Base-by-base conservation (phyloP, 202 grass and related monocot species). In the Hordeum pubiflorum region DNA sequence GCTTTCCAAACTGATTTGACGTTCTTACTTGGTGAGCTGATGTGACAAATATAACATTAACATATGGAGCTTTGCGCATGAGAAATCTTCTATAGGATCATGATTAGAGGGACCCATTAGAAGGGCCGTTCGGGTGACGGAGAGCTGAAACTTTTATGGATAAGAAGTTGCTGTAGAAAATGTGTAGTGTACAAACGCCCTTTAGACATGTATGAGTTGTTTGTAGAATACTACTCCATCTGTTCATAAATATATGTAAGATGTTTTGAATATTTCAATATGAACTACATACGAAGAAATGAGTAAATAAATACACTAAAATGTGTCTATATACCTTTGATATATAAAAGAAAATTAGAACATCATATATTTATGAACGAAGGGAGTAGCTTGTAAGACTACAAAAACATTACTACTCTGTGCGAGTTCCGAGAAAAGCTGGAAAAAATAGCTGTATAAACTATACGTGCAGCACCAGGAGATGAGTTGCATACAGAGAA, bases 1-100 rank as follows among this genome's bases (percentile, higher is more conserved):
- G 63, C 31, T 74, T 58, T 73, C 10, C 17, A 15, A 1, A 67
- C 26, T 87, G 77, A 88, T 69, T 75, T 58, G 75, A 83, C 10
- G n/a, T 40, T 40, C 34, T 68, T 40, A 40, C 64, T 68, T 68
- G 36, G 60, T 18, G 7, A 1, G 55, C 31, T 62, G 74, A 85
- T 41, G 77, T 57, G 78, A 81, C 15, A 37, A 33, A 62, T 76
- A 61, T 61, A 75, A 75, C 18, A 61, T 60, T 29, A 54, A 15
- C 10, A 33, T 32, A 54, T 33, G 9, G 37, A 11, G 12, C 20
- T 61, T 31, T 82, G 7, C 41, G 5, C 32, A 10, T 33, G 41
- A 62, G 14, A 73, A 37, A 62, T 48, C 55, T 22, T 81, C 27
- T 46, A 34, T 34, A 18, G 50, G 11, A 33, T 34, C 60, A 52